Evolutionary conservation across 1,139 yeast species (phyloP).

Genomic region (Kurtzmaniella quercitrusa): DNA sequence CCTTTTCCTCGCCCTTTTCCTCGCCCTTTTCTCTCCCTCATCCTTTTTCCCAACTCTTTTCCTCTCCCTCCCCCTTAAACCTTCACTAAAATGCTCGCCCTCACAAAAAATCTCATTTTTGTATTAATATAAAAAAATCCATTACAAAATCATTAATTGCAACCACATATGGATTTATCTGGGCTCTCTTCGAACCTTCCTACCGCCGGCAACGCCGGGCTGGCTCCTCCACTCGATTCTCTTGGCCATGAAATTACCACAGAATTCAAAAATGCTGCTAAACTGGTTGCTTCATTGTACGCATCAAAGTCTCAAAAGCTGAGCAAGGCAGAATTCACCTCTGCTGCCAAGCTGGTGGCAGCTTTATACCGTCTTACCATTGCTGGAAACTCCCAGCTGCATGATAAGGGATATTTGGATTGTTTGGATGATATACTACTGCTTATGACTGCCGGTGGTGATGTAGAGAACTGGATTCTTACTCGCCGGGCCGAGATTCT

Average conservation of each 20-base stretch:
- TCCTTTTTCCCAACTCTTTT: no score
- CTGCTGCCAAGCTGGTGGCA: constrained; percentile 65
- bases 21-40: no score
- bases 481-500: constrained; percentile 46
- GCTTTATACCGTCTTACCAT: constrained; percentile 54
- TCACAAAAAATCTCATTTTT: background rate
- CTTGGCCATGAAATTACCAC: constrained; percentile 38
- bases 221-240: constrained; percentile 23
- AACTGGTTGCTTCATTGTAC: constrained; percentile 41
- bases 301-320: constrained; percentile 16
- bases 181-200: constrained; percentile 52
- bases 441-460: constrained; percentile 44
- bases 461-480: constrained; percentile 52
- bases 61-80: no score
- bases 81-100: no score
- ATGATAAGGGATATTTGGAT: constrained; percentile 52
- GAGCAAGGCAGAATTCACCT: constrained; percentile 49
- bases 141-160: background rate
- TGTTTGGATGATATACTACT: constrained; percentile 53
- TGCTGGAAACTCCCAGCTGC: constrained; percentile 37
- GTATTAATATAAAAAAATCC: no score
- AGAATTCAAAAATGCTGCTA: constrained; percentile 46
- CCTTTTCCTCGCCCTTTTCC: no score
- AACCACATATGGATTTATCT: constrained; percentile 49
- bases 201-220: constrained; percentile 41